These are phyloP conservation scores for Stentor roeselii DNA, from an alignment of 73 alveolate genomes.

Conservation along the genomic window DNA sequence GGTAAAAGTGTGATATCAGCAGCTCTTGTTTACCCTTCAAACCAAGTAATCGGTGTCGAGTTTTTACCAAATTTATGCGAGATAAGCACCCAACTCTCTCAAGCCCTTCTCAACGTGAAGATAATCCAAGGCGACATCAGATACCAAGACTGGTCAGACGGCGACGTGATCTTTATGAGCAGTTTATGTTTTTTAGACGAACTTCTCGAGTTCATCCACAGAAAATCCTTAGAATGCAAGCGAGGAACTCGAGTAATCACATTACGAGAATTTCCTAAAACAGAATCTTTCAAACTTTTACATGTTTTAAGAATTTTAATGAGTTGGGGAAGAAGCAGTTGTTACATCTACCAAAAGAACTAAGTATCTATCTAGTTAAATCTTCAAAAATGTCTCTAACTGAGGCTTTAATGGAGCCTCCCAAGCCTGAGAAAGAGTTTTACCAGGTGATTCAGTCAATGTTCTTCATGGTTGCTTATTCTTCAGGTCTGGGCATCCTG, in stretches of 20 bases:
- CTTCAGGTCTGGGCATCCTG: too few relatives aligned
- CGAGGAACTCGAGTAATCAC: constrained; percentile 45
- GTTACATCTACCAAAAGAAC: not conserved
- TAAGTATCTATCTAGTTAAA: too few relatives aligned
- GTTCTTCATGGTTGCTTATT: too few relatives aligned
- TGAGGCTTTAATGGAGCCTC: too few relatives aligned
- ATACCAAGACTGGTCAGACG: constrained; percentile 44
- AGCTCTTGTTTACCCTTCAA: constrained; percentile 30
- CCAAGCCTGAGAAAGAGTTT: too few relatives aligned
- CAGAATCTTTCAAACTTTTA: constrained; percentile 20
- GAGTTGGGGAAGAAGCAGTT: constrained; percentile 47
- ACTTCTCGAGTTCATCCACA: constrained; percentile 36
- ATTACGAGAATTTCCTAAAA: constrained; percentile 30
- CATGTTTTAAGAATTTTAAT: constrained; percentile 39
- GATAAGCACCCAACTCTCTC: not conserved
- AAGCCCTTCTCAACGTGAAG: not conserved
- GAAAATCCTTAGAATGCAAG: constrained; percentile 24
- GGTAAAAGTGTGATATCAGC: constrained; percentile 44
- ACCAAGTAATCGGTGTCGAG: constrained; percentile 41
- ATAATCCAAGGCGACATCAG: constrained; percentile 40
- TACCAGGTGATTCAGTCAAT: too few relatives aligned
- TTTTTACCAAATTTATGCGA: constrained; percentile 25
- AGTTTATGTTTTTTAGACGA: constrained; percentile 57
- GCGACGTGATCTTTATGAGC: constrained; percentile 44
- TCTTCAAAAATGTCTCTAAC: too few relatives aligned